These are phyloP conservation scores for Pythium scleroteichum DNA, from an alignment of 352 stramenopile species.

Conservation along the genomic window DNA sequence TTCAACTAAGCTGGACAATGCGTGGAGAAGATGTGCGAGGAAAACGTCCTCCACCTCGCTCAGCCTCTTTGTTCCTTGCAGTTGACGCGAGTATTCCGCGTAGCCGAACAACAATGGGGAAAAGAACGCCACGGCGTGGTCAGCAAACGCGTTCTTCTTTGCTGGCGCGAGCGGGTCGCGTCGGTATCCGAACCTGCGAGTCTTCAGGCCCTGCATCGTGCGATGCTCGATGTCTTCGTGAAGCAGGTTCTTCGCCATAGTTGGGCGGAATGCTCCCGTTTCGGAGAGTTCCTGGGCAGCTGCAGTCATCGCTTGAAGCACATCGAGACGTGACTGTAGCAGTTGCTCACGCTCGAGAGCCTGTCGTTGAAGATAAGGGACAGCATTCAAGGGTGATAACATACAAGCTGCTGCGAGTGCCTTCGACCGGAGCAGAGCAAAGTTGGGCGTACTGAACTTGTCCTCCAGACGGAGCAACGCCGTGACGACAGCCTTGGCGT, in stretches of 20 bases:
- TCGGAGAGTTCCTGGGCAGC: constrained; percentile 70
- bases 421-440: constrained; percentile 41
- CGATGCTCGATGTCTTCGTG: constrained; percentile 41
- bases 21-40: constrained; percentile 67
- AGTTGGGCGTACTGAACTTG: constrained; percentile 69
- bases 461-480: constrained; percentile 70
- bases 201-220: constrained; percentile 62
- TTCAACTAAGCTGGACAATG: constrained; percentile 68
- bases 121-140: constrained; percentile 68
- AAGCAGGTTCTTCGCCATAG: constrained; percentile 43
- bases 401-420: constrained; percentile 53
- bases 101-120: constrained; percentile 77
- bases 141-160: constrained; percentile 67
- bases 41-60: constrained; percentile 71
- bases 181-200: constrained; percentile 66
- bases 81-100: constrained; percentile 48
- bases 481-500: constrained; percentile 49
- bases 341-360: constrained; percentile 75
- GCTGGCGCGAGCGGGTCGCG: constrained; percentile 44
- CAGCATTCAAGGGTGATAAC: constrained; percentile 39
- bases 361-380: constrained; percentile 63
- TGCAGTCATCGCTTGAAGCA: constrained; percentile 52
- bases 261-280: constrained; percentile 37
- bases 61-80: constrained; percentile 26
- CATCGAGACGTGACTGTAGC: constrained; percentile 69